phyloP scores from a whole-genome alignment of 768 basidiomycete genomes.

The Panus rudis region DNA sequence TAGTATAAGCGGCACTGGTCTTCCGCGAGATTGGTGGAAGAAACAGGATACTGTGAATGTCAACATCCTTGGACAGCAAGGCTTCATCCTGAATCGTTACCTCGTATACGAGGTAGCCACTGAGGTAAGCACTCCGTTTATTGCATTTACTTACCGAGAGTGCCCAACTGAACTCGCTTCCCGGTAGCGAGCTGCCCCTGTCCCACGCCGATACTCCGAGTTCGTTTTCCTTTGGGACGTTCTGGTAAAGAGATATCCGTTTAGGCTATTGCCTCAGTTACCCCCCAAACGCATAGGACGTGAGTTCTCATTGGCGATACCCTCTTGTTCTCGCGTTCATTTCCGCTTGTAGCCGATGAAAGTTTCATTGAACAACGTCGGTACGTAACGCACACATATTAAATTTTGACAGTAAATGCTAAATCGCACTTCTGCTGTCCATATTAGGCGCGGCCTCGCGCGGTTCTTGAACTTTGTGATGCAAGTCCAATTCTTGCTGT shows the following conservation, averaged over 20 bases:
- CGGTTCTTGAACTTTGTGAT: slow-evolving; percentile 76
- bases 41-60: slow-evolving; percentile 67
- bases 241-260: slow-evolving; percentile 82
- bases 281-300: slow-evolving; percentile 92
- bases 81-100: slow-evolving; percentile 85
- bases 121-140: slow-evolving; percentile 45
- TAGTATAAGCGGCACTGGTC: slow-evolving; percentile 59
- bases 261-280: slow-evolving; percentile 78
- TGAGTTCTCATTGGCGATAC: slow-evolving; percentile 32
- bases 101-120: slow-evolving; percentile 77
- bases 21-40: slow-evolving; percentile 85
- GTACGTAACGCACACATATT: no score
- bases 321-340: slow-evolving; percentile 1
- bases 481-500: slow-evolving; percentile 32
- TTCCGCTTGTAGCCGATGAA: slow-evolving; percentile 59
- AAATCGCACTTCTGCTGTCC: neutral
- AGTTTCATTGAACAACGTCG: slow-evolving; percentile 88
- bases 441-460: slow-evolving; percentile 65
- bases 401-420: neutral
- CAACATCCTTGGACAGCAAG: slow-evolving; percentile 78
- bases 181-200: slow-evolving; percentile 56
- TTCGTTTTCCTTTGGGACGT: slow-evolving; percentile 89
- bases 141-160: slow-evolving; percentile 1
- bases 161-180: neutral
- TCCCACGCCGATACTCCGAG: slow-evolving; percentile 87